phyloP scores from a whole-genome alignment of 1,139 yeast genomes.

The Zygosaccharomyces sapae region DNA sequence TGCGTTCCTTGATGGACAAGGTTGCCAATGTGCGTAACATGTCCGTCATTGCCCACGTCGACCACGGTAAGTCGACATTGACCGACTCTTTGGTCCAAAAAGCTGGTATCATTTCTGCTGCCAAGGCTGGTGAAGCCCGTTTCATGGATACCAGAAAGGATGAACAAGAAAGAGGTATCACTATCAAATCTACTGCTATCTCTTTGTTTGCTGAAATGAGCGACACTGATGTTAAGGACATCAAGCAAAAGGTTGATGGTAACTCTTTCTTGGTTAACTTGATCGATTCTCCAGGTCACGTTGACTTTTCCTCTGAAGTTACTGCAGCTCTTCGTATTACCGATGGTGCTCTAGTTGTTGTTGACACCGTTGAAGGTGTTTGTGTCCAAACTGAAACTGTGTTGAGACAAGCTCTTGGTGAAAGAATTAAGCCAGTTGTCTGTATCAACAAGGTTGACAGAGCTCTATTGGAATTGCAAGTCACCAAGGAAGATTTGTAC shows the following conservation, averaged over 20 bases:
- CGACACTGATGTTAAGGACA: slow-evolving; percentile 92
- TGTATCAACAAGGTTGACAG: slow-evolving; percentile 99
- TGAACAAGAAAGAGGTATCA: slow-evolving; percentile 98
- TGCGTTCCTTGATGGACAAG: slow-evolving; percentile 98
- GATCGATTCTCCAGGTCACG: slow-evolving; percentile 99
- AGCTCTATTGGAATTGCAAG: slow-evolving; percentile 98
- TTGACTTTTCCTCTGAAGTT: slow-evolving; percentile 99
- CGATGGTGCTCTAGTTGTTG: slow-evolving; percentile 99
- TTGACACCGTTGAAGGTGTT: slow-evolving; percentile 99
- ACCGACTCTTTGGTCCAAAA: slow-evolving; percentile 98
- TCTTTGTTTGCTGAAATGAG: slow-evolving; percentile 87
- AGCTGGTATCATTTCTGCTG: slow-evolving; percentile 99
- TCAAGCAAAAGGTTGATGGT: slow-evolving; percentile 92
- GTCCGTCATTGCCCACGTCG: slow-evolving; percentile 99
- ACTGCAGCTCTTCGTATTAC: slow-evolving; percentile 99
- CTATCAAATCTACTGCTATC: slow-evolving; percentile 98
- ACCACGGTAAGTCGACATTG: slow-evolving; percentile 99
- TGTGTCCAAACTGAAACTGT: slow-evolving; percentile 99
- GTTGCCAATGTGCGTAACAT: slow-evolving; percentile 99
- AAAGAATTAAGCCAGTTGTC: slow-evolving; percentile 98
- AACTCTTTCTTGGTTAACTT: slow-evolving; percentile 94
- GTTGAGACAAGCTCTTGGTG: slow-evolving; percentile 98
- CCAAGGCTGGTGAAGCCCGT: slow-evolving; percentile 99
- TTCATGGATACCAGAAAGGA: slow-evolving; percentile 99
- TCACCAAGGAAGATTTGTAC: slow-evolving; percentile 97